These are phyloP conservation scores for Phanerochaete sordida DNA, from an alignment of 768 basidiomycete genomes.

Conservation along the genomic window DNA sequence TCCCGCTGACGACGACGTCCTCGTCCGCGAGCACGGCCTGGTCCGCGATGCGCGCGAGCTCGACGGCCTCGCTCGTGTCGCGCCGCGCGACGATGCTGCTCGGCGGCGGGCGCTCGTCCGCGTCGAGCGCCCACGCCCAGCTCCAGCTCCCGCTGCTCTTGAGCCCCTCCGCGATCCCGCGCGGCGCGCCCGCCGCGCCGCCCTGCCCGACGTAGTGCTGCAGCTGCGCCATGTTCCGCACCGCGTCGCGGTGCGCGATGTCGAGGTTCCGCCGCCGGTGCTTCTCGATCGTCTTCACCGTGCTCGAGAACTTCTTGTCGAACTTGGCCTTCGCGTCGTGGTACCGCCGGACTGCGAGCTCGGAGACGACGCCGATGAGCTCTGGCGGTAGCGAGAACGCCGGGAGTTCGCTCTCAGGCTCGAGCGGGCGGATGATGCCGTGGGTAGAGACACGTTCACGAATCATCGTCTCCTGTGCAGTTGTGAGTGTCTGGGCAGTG, in stretches of 20 bases:
- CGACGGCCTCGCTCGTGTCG: conserved; percentile 78
- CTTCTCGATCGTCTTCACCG: conserved; percentile 58
- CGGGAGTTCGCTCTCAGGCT: conserved; percentile 60
- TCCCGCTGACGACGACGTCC: conserved; percentile 51
- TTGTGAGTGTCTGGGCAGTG: conserved; percentile 28
- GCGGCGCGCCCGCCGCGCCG: conserved; percentile 19
- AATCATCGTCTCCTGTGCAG: conserved; percentile 62
- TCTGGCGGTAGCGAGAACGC: conserved; percentile 65
- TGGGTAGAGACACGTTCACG: conserved; percentile 84
- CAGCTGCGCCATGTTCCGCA: conserved; percentile 49
- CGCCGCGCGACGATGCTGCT: conserved; percentile 88
- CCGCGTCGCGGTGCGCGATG: conserved; percentile 59
- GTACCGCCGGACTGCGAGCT: conserved; percentile 75
- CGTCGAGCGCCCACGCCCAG: conserved; percentile 86
- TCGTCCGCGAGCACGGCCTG: conserved; percentile 58
- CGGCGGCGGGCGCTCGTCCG: conserved; percentile 80
- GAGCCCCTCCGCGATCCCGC: conserved; percentile 29
- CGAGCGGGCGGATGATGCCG: conserved; percentile 81
- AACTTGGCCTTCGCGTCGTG: conserved; percentile 55
- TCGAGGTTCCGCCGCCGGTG: conserved; percentile 63
- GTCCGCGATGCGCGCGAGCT: conserved; percentile 73
- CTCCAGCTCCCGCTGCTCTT: conserved; percentile 48
- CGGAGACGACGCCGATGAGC: conserved; percentile 71
- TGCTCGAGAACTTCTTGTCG: conserved; percentile 63
- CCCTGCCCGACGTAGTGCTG: conserved; percentile 34